Evolutionary conservation across 257 asterid genomes (phyloP), one percentile per base, ranked within the genome.

Genomic region (Penstemon barbatus): DNA sequence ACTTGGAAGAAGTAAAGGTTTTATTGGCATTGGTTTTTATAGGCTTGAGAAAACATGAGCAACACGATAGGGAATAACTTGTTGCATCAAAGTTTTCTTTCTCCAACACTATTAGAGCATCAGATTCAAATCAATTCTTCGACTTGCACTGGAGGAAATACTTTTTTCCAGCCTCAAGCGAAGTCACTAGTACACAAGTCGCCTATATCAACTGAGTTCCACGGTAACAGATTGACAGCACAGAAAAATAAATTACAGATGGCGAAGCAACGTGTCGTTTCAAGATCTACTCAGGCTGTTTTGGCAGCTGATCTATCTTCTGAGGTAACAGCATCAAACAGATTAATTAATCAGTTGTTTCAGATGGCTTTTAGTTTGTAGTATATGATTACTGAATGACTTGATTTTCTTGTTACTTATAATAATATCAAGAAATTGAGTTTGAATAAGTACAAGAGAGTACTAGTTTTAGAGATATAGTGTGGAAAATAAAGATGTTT

Each of bases 31-130:
- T 25, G 33, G 1, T 25, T 25, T 25, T 25, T 25, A 25, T 25
- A 25, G 33, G 33, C 33, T 25, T 25, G 33, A 25, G 33, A 25
- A 25, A 76, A 51, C 61, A 90, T 91, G 99, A 91, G 90, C 77
- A 89, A 74, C 72, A 57, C 91, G 43, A 68, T 91, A 41, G 85
- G 97, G 90, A 89, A 89, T 86, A 87, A 85, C 81, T 83, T 85
- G 90, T 76, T 84, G 83, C 88, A 79, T 74, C 95, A 77, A 83
- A 82, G 86, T 25, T 25, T 25, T 25, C 33, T 25, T 25, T 25
- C 33, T 25, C 33, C 33, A 25, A 25, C 33, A 25, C 3, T 25
- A 25, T 25, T 25, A 1, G 33, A 25, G 33, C 33, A 25, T 25
- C 33, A 25, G 33, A 25, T 0, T 77, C 84, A 89, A 83, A 85